Conservation (phyloP, 2,329 filamentous ascomycete species). For the Zasmidium citrigriseum region DNA sequence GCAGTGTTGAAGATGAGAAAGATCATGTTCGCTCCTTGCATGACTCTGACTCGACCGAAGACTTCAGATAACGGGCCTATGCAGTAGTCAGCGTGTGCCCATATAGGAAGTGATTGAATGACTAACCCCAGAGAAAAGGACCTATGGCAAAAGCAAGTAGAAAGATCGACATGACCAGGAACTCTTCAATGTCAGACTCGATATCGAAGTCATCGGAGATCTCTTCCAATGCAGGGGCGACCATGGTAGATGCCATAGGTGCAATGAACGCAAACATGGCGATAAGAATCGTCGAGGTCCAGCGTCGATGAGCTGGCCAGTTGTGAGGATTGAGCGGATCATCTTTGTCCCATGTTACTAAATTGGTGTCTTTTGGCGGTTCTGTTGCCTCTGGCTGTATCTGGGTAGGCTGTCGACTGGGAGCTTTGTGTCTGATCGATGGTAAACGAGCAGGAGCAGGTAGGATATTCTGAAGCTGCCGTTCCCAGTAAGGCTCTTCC, state of each 20-base stretch:
- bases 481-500: not conserved
- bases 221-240: slow-evolving; percentile 32
- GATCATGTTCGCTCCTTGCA: slow-evolving; percentile 34
- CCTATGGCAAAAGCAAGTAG: slow-evolving; percentile 33
- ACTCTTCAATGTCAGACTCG: slow-evolving; percentile 23
- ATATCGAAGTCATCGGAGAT: slow-evolving; percentile 31
- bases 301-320: slow-evolving; percentile 42
- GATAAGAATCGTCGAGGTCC: slow-evolving; percentile 44
- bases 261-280: slow-evolving; percentile 36
- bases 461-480: not conserved
- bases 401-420: slow-evolving; percentile 13
- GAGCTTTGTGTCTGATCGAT: slow-evolving; percentile 11
- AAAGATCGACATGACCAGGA: slow-evolving; percentile 36
- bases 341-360: slow-evolving; percentile 43
- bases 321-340: slow-evolving; percentile 46
- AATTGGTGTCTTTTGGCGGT: slow-evolving; percentile 27
- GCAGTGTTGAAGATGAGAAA: slow-evolving; percentile 35
- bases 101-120: not conserved
- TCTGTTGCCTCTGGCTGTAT: slow-evolving; percentile 1
- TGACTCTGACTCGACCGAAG: slow-evolving; percentile 32
- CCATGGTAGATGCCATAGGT: slow-evolving; percentile 36
- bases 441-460: slow-evolving; percentile 10
- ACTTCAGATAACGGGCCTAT: slow-evolving; percentile 38
- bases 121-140: slow-evolving; percentile 28
- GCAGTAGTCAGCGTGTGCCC: slow-evolving; percentile 47